Evolutionary conservation across 1,284 basidiomycete genomes (phyloP), one percentile per base, ranked within the genome.

Genomic region (Pseudozyma sp.): DNA sequence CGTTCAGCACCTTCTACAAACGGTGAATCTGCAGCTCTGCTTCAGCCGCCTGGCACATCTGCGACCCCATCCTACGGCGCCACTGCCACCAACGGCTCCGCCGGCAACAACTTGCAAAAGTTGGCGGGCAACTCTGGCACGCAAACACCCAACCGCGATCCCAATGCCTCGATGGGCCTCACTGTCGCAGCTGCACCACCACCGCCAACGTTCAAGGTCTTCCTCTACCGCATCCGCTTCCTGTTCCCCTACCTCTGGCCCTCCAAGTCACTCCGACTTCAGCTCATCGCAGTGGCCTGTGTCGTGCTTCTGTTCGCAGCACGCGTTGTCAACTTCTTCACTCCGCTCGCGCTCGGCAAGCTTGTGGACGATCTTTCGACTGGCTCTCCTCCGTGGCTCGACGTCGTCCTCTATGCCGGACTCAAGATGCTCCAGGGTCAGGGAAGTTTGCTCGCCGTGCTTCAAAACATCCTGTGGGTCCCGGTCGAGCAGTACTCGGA

Each of bases 221-320:
- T 84, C 40, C 37, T 77, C 42, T 60, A 75, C n/a, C 75, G 84
- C 53, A 85, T 93, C 62, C 85, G 86, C 52, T 88, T 88, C 60
- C 87, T 94, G 39, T 86, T 88, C 30, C 93, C 92, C 5, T 92
- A 92, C 85, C 88, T 94, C 10, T 94, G 92, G 92, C 93, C 93
- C 7, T 88, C 87, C 55, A 90, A 90, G 78, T 89, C 87, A 72
- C 77, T 84, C 48, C 86, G 86, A 52, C 87, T 94, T 7, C 92
- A 94, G 84, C 80, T 90, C 37, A 84, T 92, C 40, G 92, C 92
- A n/a, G 88, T 77, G 7, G 66, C 91, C 16, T 93, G 93, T 81
- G 85, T 92, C 39, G 35, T 89, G 29, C 86, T 94, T 48, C 87
- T 95, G 37, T 71, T 91, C 24, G 75, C 92, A 34, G 92, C 90